Percentiles rank a stretch among this genome's conserved stretches.
phyloP scores from a whole-genome alignment of 75 land plant species.

The Gnetum montanum region DNA sequence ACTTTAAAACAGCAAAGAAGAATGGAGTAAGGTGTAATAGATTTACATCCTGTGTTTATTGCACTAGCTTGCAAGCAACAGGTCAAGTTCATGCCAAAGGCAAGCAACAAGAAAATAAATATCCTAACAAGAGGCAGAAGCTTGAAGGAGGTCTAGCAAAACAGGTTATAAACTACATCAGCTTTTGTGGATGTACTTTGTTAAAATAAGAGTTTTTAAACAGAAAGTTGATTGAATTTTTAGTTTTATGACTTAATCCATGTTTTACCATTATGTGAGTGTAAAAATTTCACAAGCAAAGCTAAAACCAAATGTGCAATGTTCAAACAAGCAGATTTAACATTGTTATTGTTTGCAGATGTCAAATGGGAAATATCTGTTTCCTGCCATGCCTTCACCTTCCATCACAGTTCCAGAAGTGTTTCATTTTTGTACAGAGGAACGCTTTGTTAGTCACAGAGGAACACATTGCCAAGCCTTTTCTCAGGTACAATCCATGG shows the following conservation, averaged over 20 bases:
- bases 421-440: conserved; percentile 5
- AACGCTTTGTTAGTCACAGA: conserved; percentile 5
- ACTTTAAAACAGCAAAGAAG: no score
- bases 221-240: no score
- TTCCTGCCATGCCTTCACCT: neutral
- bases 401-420: conserved; percentile 2
- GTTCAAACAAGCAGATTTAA: neutral
- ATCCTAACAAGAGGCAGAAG: conserved; percentile 84
- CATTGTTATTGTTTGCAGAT: neutral
- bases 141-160: conserved; percentile 73
- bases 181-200: no score
- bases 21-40: no score
- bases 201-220: no score
- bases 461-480: conserved; percentile 8
- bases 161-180: conserved; percentile 35
- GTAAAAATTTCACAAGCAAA: no score
- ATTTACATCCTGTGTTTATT: no score
- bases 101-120: neutral
- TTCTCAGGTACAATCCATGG: conserved; percentile 2
- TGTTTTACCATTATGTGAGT: no score
- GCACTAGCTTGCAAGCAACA: no score
- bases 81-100: neutral
- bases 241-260: no score
- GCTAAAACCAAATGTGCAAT: no score
- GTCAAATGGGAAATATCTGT: no score